Evolutionary conservation across 805 yeast species (phyloP), one percentile per base, ranked within the genome.

Genomic region (Candida verbasci): DNA sequence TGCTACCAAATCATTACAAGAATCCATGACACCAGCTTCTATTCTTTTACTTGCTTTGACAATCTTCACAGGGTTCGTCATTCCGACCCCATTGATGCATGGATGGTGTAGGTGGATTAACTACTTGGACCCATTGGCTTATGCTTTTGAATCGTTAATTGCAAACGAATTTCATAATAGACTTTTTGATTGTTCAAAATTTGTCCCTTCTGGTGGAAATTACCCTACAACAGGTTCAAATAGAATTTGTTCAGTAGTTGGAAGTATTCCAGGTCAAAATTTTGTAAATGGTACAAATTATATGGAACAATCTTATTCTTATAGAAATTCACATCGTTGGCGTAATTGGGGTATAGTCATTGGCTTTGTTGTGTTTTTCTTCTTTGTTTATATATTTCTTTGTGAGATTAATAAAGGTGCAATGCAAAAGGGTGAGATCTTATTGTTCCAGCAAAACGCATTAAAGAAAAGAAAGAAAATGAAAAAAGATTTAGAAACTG

Each of bases 281-380:
- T 45, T 43, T 35, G 84, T 86, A 31, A 47, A 55, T 17, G 95
- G 95, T 46, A 76, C 78, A 44, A 58, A 55, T 23, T 86, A 80
- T 50, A 44, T 86, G 38, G 43, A 44, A 4, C 49, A 47, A 4
- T 54, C 77, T 9, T 85, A 56, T 56, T 51, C 56, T 26, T 86
- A 80, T 62, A 50, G 50, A 12, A 76, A 70, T 49, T 43, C 56
- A 17, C 86, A 86, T 56, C 69, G 73, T 31, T 86, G 95, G 95
- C 77, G 95, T 63, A 83, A 86, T 49, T 62, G 70, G 52, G 73
- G 73, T 47, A 56, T 68, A 37, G 63, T 72, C 31, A 48, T 75
- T 39, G 62, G 46, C 12, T 48, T 53, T 31, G 44, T 44, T 9
- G 35, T 45, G 11, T 44, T 45, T 28, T 50, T 50, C 40, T 27